phyloP scores from a whole-genome alignment of 2,329 filamentous ascomycete species.

The Trichoderma gracile region DNA sequence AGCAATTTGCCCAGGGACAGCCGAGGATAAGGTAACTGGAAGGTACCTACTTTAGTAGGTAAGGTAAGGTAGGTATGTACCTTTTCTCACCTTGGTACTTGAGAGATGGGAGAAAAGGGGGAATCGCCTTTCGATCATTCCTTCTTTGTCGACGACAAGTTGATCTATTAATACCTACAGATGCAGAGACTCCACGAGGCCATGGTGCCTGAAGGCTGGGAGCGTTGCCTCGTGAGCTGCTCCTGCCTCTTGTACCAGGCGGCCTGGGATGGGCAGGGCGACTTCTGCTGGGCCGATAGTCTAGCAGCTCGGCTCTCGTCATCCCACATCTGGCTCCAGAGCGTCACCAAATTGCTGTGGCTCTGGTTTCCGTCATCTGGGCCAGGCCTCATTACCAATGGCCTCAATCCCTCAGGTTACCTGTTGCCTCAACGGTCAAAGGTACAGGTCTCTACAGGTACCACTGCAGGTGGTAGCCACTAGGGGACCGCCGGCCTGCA shows the following conservation, averaged over 20 bases:
- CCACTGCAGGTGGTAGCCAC: constrained; percentile 8
- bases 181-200: too few relatives aligned
- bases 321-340: constrained; percentile 3
- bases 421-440: too few relatives aligned
- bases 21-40: too few relatives aligned
- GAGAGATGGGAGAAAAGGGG: too few relatives aligned
- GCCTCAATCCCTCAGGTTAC: background rate
- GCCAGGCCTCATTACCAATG: background rate
- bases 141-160: background rate
- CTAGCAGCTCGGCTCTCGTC: constrained; percentile 16
- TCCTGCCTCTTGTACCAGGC: background rate
- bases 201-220: constrained; percentile 1
- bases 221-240: constrained; percentile 9
- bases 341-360: constrained; percentile 11
- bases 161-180: constrained; percentile 4
- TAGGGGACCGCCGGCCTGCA: constrained; percentile 22
- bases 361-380: background rate
- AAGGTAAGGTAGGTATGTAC: too few relatives aligned
- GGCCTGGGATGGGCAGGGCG: constrained; percentile 3
- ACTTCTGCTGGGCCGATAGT: background rate
- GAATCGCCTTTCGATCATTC: too few relatives aligned
- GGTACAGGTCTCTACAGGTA: background rate
- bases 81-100: too few relatives aligned
- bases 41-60: too few relatives aligned
- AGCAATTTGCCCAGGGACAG: too few relatives aligned